Evolutionary conservation across 441 rosid genomes (phyloP).

Genomic region (Croton setiger): DNA sequence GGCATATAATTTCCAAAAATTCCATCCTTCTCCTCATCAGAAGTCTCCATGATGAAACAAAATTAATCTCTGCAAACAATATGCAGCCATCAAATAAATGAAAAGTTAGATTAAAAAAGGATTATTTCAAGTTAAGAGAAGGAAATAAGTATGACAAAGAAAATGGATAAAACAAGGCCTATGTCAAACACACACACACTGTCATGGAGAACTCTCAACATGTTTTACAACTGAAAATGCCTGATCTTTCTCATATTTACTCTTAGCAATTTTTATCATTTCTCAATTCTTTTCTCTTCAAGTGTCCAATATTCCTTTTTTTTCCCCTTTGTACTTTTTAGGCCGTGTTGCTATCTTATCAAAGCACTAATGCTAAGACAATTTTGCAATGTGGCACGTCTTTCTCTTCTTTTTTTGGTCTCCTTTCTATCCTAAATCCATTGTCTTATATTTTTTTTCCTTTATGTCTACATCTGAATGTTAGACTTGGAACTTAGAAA

Average conservation of each 20-base stretch:
- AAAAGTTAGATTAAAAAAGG: background rate
- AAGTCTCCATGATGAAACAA: slow-evolving; percentile 44
- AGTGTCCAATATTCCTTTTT: background rate
- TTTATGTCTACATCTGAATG: background rate
- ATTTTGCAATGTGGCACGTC: background rate
- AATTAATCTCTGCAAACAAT: slow-evolving; percentile 26
- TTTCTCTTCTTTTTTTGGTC: background rate
- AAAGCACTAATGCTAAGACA: background rate
- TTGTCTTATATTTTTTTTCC: background rate
- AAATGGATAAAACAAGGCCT: background rate
- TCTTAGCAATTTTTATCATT: background rate
- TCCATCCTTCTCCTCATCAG: slow-evolving; percentile 60
- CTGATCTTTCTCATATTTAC: background rate
- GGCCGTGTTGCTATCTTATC: background rate
- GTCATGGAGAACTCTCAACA: too few species aligned
- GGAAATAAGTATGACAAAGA: background rate
- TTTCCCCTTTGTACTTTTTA: background rate
- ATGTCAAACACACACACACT: background rate
- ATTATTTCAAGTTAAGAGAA: background rate
- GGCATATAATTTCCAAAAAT: slow-evolving; percentile 33
- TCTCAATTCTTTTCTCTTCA: background rate
- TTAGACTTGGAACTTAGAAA: background rate
- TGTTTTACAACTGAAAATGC: background rate
- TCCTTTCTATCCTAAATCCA: background rate
- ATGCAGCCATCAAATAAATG: background rate